These are phyloP conservation scores for Hibiscus trionum DNA, from an alignment of 345 rosid species.

Conservation along the genomic window DNA sequence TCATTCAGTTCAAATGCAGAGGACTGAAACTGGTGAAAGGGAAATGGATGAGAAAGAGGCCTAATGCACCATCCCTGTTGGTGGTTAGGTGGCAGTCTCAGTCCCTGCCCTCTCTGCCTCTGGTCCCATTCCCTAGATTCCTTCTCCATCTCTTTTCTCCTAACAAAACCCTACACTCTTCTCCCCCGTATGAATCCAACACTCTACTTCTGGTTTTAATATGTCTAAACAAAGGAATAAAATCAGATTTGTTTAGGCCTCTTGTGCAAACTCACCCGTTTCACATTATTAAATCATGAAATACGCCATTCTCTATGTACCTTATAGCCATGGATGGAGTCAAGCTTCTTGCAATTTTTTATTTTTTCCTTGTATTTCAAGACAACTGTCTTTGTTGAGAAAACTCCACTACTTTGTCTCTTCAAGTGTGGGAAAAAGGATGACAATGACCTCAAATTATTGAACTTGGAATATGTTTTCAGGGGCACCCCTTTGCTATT, in stretches of 20 bases:
- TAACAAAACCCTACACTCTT: neutral
- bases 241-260: neutral
- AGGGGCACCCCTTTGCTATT: neutral
- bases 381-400: conserved; percentile 36
- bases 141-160: conserved; percentile 25
- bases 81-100: conserved; percentile 69
- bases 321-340: neutral
- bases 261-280: conserved; percentile 13
- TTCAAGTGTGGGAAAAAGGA: conserved; percentile 4
- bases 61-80: conserved; percentile 59
- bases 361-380: conserved; percentile 12
- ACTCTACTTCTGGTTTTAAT: neutral
- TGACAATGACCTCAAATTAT: conserved; percentile 9
- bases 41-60: conserved; percentile 35
- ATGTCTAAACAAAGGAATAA: neutral
- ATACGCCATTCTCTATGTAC: neutral
- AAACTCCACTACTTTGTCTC: conserved; percentile 21
- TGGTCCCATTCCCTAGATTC: conserved; percentile 60
- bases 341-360: conserved; percentile 8
- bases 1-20: neutral
- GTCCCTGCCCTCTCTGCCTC: conserved; percentile 32
- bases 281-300: conserved; percentile 14
- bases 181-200: neutral
- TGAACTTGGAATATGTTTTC: conserved; percentile 2
- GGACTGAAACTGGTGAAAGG: conserved; percentile 25